phyloP scores from a whole-genome alignment of 192 early-diverging fungal genomes.

The Phlyctochytrium arcticum region DNA sequence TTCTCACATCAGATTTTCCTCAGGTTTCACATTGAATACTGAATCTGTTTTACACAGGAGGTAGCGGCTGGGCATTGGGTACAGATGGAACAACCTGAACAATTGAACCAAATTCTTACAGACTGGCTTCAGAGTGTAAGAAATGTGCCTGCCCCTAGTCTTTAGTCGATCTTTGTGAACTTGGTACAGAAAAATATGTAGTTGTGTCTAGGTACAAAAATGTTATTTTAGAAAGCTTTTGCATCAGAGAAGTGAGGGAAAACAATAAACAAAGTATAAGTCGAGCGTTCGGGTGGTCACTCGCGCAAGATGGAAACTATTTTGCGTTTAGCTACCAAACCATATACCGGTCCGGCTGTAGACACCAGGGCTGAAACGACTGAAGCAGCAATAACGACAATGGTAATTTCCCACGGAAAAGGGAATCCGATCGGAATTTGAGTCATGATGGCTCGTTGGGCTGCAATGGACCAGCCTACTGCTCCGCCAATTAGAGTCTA shows the following conservation, averaged over 20 bases:
- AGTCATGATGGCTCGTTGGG: constrained; percentile 24
- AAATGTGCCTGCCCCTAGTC: no score
- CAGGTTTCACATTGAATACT: no score
- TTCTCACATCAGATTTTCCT: no score
- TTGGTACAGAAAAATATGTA: no score
- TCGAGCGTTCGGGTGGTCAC: neutral
- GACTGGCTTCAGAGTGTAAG: no score
- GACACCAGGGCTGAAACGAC: constrained; percentile 15
- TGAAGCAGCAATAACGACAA: neutral
- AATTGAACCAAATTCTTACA: constrained; percentile 8
- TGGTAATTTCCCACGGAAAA: constrained; percentile 18
- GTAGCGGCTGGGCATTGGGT: constrained; percentile 19
- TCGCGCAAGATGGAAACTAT: constrained; percentile 22
- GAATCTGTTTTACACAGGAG: no score
- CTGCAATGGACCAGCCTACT: constrained; percentile 29
- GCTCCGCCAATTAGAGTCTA: constrained; percentile 19
- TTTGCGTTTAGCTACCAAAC: constrained; percentile 14
- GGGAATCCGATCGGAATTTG: constrained; percentile 19
- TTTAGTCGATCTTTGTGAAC: no score
- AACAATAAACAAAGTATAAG: no score
- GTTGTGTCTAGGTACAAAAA: no score
- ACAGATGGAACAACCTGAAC: constrained; percentile 19
- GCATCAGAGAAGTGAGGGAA: no score
- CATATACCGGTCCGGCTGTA: constrained; percentile 20
- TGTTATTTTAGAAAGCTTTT: no score